phyloP scores from a whole-genome alignment of 768 basidiomycete genomes.

The Stropharia rugosoannulata region DNA sequence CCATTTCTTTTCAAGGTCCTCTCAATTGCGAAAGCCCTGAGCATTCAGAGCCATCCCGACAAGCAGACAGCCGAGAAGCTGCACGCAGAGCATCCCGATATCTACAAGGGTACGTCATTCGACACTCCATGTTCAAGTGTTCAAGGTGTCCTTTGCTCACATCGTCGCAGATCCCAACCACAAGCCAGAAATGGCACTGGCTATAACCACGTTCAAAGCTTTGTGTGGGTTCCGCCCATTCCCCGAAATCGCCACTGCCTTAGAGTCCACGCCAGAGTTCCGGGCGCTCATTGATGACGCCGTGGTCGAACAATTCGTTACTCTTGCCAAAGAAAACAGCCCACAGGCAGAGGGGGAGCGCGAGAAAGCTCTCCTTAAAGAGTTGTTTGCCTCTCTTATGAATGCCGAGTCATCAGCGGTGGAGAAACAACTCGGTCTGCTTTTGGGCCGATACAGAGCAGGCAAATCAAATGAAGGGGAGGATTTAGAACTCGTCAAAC shows the following conservation, averaged over 20 bases:
- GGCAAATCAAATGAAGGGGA: conserved; percentile 37
- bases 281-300: conserved; percentile 61
- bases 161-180: conserved; percentile 78
- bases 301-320: conserved; percentile 51
- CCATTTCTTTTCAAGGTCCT: conserved; percentile 94
- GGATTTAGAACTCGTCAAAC: conserved; percentile 47
- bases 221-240: conserved; percentile 94
- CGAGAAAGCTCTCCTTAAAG: conserved; percentile 65
- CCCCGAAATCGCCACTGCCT: conserved; percentile 61
- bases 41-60: conserved; percentile 74
- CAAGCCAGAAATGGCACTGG: conserved; percentile 99
- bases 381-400: conserved; percentile 85
- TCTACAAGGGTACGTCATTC: conserved; percentile 65
- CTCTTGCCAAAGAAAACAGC: conserved; percentile 39
- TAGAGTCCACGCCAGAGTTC: conserved; percentile 76
- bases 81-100: conserved; percentile 65
- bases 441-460: conserved; percentile 64
- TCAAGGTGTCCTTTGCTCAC: background rate
- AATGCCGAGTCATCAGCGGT: conserved; percentile 58
- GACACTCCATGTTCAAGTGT: background rate
- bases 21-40: conserved; percentile 85
- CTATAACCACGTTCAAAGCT: conserved; percentile 85
- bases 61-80: conserved; percentile 75
- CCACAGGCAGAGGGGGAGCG: conserved; percentile 34
- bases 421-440: conserved; percentile 48